Evolutionary conservation across 192 early-diverging fungal species (phyloP), one percentile per base, ranked within the genome.

Genomic region (Backusella sp.): DNA sequence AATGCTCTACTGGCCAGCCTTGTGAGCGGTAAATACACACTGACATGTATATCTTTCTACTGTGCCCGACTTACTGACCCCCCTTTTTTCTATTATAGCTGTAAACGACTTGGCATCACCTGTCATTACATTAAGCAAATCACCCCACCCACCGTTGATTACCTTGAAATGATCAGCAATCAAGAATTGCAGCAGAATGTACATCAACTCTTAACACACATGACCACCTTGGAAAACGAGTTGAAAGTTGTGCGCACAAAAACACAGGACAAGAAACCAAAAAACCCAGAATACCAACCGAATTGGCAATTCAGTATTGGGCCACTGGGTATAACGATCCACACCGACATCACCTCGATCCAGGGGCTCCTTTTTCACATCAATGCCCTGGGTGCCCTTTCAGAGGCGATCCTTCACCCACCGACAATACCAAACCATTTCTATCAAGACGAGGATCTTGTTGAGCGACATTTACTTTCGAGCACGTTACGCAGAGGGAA

Each of bases 31-130:
- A 59, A 53, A 62, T 42, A 21, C 0, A 3, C 32, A 32, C 3
- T 32, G 3, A 32, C 2, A 32, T 32, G 32, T 32, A 32, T 32
- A 32, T 32, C 2, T 32, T 32, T 32, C 32, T 32, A 3, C 32
- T 32, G 32, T 32, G 32, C 32, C 32, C 32, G 3, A 32, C 32
- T 32, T 32, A 32, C 32, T 32, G 32, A 32, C 32, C 32, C 32
- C 32, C 2, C 32, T 3, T 4, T n/a, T 5, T 21, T 26, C 21
- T 9, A 8, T 8, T 19, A 4, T 73, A 75, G 73, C 30, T 66
- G 73, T 35, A 66, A 46, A 68, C 62, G 59, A 39, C 62, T 74
- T 39, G 62, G 62, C 34, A 74, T 74, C 39, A 30, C 37, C 28
- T 75, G 73, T 23, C 42, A 49, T 36, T 75, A 75, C 39, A 39